phyloP scores from a whole-genome alignment of 1,284 basidiomycete species.

The Ceratobasidium sp. region DNA sequence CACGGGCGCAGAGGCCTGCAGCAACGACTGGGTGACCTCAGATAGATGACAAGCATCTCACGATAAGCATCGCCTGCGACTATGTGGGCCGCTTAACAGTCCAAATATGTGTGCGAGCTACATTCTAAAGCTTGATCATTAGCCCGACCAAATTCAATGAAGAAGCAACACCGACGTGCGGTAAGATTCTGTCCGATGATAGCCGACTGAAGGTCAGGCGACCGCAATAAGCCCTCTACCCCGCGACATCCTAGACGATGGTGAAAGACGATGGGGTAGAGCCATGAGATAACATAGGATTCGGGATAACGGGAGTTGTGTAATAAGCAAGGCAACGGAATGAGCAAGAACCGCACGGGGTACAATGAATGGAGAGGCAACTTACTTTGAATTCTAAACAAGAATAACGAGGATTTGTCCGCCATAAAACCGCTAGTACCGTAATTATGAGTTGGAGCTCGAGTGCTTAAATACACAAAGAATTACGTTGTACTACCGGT shows the following conservation, averaged over 20 bases:
- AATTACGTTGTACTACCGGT: too few relatives aligned
- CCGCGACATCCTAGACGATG: not conserved
- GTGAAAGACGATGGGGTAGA: not conserved
- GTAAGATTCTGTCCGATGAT: not conserved
- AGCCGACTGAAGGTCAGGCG: constrained; percentile 14
- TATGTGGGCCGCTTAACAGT: not conserved
- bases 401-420: too few relatives aligned
- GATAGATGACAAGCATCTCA: not conserved
- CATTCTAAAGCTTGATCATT: not conserved
- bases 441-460: too few relatives aligned
- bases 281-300: not conserved
- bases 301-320: not conserved
- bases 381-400: too few relatives aligned
- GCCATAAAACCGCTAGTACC: too few relatives aligned
- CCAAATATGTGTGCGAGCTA: not conserved
- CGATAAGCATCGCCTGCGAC: too few relatives aligned
- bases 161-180: not conserved
- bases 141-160: not conserved
- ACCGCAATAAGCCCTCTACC: not conserved
- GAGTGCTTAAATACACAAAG: too few relatives aligned
- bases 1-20: not conserved
- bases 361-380: not conserved
- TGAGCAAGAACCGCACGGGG: not conserved
- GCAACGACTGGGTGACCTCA: not conserved
- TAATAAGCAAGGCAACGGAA: not conserved